Evolutionary conservation across 306 rosid genomes (phyloP).

Genomic region (Sechiopsis laciniata): DNA sequence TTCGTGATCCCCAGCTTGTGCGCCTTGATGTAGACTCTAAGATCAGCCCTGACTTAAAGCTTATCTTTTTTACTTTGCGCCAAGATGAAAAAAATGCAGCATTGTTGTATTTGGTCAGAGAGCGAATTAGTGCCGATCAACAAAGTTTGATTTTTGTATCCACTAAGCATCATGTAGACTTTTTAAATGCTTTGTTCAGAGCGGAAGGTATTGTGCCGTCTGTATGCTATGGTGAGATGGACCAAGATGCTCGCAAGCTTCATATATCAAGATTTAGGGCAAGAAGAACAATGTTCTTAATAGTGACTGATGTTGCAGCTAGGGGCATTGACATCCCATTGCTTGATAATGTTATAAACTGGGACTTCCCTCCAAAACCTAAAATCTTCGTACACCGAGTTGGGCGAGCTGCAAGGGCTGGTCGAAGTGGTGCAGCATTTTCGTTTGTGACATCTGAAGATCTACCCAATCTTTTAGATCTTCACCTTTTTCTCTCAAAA

Average conservation of each 20-base stretch:
- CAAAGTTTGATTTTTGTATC: constrained; percentile 85
- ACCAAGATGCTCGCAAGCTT: constrained; percentile 93
- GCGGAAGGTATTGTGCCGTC: constrained; percentile 84
- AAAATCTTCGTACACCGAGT: constrained; percentile 90
- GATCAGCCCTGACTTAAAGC: constrained; percentile 90
- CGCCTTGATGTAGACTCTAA: constrained; percentile 80
- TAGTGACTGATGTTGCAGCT: constrained; percentile 92
- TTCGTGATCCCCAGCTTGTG: constrained; percentile 81
- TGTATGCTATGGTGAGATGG: constrained; percentile 94
- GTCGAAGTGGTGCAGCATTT: constrained; percentile 83
- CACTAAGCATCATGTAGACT: constrained; percentile 86
- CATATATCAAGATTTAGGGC: constrained; percentile 75
- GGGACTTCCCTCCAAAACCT: constrained; percentile 95
- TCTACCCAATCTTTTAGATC: constrained; percentile 80
- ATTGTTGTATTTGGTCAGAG: constrained; percentile 68
- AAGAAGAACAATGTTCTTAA: constrained; percentile 79
- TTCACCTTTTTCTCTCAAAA: constrained; percentile 82
- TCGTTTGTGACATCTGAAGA: constrained; percentile 86
- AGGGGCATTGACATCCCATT: constrained; percentile 93
- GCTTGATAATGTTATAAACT: constrained; percentile 90
- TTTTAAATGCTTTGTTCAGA: constrained; percentile 58
- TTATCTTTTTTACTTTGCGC: constrained; percentile 61
- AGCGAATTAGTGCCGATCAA: constrained; percentile 58
- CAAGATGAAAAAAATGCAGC: constrained; percentile 81
- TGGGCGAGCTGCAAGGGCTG: constrained; percentile 95